Base-by-base conservation (phyloP, 352 stramenopile genomes). In the Phytophthora lateralis region DNA sequence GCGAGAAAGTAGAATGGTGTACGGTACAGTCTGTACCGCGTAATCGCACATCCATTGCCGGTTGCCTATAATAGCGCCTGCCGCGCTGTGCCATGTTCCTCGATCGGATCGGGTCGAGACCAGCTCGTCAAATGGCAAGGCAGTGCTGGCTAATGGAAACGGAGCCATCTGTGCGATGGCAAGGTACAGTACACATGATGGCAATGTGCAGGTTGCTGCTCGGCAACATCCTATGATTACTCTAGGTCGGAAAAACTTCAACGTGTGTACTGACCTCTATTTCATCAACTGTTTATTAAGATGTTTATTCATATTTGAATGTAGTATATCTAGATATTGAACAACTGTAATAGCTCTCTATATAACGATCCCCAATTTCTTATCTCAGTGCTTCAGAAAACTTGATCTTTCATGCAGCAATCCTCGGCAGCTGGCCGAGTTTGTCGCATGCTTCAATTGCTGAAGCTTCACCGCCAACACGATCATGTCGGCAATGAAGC, bases 401-500 rank as follows among this genome's bases (percentile, higher is more conserved):
- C 38, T 51, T 51, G 44, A 51, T 49, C 43, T 49, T 49, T 34
- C 43, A 10, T 34, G 43, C 4, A 49, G 21, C 43, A 49, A 29
- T 35, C 43, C 43, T 11, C 24, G 3, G 26, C 44, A 51, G 44
- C 38, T 27, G 35, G 38, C 15, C 20, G 15, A 26, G 17, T 21
- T 6, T 44, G 38, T 44, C 38, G 38, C 38, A 44, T 41, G 21
- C 21, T 24, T 24, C 21, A 24, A 24, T 24, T 24, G 21, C 21
- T 3, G 3, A 24, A 5, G 37, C 37, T 43, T 43, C 15, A 20
- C 20, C 20, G 3, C 44, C 44, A 51, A 10, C 8, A 6, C 17
- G 17, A 44, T 41, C 18, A 26, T 26, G 27, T 27, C 34, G 17
- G 44, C 30, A 30, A 30, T 30, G 26, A 30, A 30, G 26, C 26